Base-by-base conservation (phyloP, 2,329 filamentous ascomycete genomes). In the Curvularia sp. region DNA sequence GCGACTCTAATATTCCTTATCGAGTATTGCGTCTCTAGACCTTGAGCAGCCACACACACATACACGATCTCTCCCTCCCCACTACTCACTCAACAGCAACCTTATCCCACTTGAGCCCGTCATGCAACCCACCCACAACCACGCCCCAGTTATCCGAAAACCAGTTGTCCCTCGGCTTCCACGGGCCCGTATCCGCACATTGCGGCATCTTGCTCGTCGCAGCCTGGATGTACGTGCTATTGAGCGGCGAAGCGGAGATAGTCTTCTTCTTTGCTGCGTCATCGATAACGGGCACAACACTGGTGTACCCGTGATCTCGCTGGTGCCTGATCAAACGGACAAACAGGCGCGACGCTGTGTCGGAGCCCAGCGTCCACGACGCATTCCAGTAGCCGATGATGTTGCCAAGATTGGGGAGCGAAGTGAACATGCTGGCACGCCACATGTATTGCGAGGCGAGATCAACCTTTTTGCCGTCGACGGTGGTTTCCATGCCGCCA, bases 361-460 rank as follows among this genome's bases (percentile, higher is more conserved):
- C 87, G 0, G 83, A 82, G 1, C 86, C 86, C 0, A 88, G 77
- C 0, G 87, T 89, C 87, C 87, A 90, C 0, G 83, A 81, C 0
- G 82, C 82, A 39, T 86, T 83, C 27, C 81, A 81, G 72, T 89
- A 90, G 3, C 88, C 87, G 10, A 87, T 78, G 13, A 86, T 79
- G 65, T 86, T 81, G 21, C 82, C 76, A 6, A 86, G 57, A 68
- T 90, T 90, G 1, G 87, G 88, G 1, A 89, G 74, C 46, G 84
- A 84, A 61, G 88, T 80, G 1, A 90, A 70, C 87, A 90, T 88
- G 45, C 80, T 76, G 6, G 81, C 78, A 65, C 84, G 84, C 87
- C 87, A 90, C 12, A 84, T 73, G 70, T 83, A 88, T 50, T 84
- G 84, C 2, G 80, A 73, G 1, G 79, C 69, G 0, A 83, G 57